Evolutionary conservation across 352 stramenopile species (phyloP).

Genomic region (Stramenopiles sp.): DNA sequence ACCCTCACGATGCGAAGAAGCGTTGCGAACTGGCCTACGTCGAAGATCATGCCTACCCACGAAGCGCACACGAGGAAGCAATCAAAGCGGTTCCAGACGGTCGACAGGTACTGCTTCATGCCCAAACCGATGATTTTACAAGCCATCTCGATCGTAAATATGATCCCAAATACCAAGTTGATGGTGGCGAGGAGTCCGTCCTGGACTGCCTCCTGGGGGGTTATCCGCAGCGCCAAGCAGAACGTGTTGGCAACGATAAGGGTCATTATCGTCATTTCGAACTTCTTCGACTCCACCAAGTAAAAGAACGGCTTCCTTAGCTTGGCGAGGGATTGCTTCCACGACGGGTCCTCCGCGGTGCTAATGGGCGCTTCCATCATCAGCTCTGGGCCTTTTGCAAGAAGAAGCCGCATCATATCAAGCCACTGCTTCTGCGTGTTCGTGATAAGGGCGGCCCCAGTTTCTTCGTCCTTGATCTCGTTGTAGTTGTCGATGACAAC

Average conservation of each 20-base stretch:
- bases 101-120: slow-evolving; percentile 44
- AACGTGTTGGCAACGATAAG: slow-evolving; percentile 68
- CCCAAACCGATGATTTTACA: slow-evolving; percentile 59
- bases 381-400: no score
- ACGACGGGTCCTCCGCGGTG: no score
- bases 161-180: slow-evolving; percentile 56
- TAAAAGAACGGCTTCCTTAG: no score
- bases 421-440: no score
- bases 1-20: slow-evolving; percentile 35
- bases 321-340: no score
- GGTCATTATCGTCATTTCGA: slow-evolving; percentile 62
- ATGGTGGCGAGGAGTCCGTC: slow-evolving; percentile 34
- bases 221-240: slow-evolving; percentile 58
- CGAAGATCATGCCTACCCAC: neutral
- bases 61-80: slow-evolving; percentile 23
- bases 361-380: no score
- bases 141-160: slow-evolving; percentile 63
- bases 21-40: slow-evolving; percentile 15
- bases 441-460: no score
- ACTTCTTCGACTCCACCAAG: slow-evolving; percentile 37
- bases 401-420: no score
- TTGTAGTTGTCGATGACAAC: slow-evolving; percentile 85
- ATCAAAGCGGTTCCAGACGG: slow-evolving; percentile 66
- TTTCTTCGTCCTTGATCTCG: slow-evolving; percentile 56
- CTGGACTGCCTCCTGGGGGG: slow-evolving; percentile 44